Conservation (phyloP, 73 alveolate genomes). For the Paramecium caudatum region DNA sequence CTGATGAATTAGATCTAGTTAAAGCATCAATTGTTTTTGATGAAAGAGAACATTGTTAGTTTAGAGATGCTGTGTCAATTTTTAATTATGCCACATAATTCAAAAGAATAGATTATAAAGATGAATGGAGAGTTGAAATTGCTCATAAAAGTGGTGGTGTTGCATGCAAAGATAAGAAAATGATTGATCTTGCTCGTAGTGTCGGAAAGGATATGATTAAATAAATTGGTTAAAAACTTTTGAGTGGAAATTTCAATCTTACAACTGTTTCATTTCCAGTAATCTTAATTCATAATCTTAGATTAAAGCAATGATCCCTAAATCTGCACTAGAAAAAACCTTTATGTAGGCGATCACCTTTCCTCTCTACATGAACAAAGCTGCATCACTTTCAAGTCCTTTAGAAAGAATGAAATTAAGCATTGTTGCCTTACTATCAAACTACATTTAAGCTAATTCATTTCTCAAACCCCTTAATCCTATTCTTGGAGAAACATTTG, state of each 20-base stretch:
- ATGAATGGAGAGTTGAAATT: constrained; percentile 82
- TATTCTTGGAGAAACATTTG: constrained; percentile 97
- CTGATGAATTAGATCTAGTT: constrained; percentile 45
- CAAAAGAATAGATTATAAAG: constrained; percentile 63
- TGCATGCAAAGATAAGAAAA: constrained; percentile 74
- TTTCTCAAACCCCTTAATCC: constrained; percentile 97
- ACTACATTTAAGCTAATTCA: constrained; percentile 77
- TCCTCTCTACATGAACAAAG: constrained; percentile 79
- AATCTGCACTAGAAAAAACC: constrained; percentile 73
- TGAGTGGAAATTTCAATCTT: constrained; percentile 84
- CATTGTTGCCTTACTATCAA: constrained; percentile 77
- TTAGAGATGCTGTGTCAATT: constrained; percentile 15
- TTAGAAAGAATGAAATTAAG: constrained; percentile 81
- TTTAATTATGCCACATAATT: constrained; percentile 15
- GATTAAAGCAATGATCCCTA: constrained; percentile 77
- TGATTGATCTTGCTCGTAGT: constrained; percentile 73
- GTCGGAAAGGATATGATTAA: constrained; percentile 84
- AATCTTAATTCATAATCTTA: neutral
- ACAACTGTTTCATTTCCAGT: constrained; percentile 86
- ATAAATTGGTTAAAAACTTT: constrained; percentile 80
- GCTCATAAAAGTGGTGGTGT: constrained; percentile 86
- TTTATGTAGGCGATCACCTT: constrained; percentile 69
- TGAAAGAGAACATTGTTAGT: constrained; percentile 44
- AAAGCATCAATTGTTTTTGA: constrained; percentile 59
- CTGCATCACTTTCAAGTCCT: constrained; percentile 78